A percentile compares a stretch with the other conserved stretches of the same genome.
Conservation (phyloP, 2,329 filamentous ascomycete species). For the Blastomyces parvus region DNA sequence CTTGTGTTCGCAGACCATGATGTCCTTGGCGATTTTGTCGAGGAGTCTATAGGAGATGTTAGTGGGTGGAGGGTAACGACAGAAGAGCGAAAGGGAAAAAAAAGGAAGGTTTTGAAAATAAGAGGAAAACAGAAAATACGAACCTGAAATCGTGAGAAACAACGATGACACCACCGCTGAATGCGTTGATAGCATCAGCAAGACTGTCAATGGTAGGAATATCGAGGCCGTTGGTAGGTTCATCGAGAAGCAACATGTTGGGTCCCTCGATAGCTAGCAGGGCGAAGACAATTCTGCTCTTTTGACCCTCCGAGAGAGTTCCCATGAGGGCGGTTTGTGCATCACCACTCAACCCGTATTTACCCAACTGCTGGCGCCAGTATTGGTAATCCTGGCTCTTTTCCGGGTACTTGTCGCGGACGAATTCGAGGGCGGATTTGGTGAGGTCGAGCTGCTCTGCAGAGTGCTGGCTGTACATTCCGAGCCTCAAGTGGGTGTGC, state of each 20-base stretch:
- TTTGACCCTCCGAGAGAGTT: constrained; percentile 93
- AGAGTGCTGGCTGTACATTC: constrained; percentile 96
- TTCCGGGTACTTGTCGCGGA: constrained; percentile 82
- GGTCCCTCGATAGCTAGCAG: constrained; percentile 88
- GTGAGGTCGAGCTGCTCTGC: constrained; percentile 96
- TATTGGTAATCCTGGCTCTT: constrained; percentile 98
- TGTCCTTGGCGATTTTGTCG: constrained; percentile 99
- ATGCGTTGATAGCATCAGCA: constrained; percentile 95
- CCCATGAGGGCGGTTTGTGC: constrained; percentile 96
- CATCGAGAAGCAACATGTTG: constrained; percentile 96
- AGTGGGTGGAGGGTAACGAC: constrained; percentile 1
- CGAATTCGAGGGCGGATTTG: constrained; percentile 95
- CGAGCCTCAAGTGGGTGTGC: constrained; percentile 97
- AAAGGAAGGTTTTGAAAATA: neutral
- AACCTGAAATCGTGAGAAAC: constrained; percentile 99
- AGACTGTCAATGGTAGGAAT: constrained; percentile 97
- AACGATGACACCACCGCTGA: constrained; percentile 90
- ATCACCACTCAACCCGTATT: constrained; percentile 87
- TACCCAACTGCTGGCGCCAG: constrained; percentile 95
- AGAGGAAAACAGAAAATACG: constrained; percentile 24
- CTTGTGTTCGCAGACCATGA: constrained; percentile 98
- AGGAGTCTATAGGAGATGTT: constrained; percentile 57
- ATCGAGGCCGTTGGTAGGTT: constrained; percentile 98
- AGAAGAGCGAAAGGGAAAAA: neutral
- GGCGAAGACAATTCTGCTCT: constrained; percentile 96